Base-by-base conservation (phyloP, 306 rosid genomes). In the Purshia tridentata region DNA sequence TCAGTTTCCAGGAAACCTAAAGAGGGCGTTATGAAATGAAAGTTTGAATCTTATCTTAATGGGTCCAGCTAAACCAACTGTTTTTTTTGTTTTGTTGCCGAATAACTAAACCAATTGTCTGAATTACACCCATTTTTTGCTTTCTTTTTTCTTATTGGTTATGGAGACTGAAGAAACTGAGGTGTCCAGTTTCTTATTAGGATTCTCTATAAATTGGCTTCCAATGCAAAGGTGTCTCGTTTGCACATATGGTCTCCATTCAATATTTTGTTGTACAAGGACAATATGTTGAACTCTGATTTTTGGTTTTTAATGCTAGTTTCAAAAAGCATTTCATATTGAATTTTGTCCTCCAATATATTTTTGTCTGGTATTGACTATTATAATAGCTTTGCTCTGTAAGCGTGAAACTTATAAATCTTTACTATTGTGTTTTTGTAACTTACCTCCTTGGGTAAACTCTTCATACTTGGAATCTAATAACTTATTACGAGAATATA, bases 41-140 rank as follows among this genome's bases (percentile, higher is more conserved):
- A 22, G 9, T 42, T 70, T 48, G 9, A 70, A 54, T 74, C 13
- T 57, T 44, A 15, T 23, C 69, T 16, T 47, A 12, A 55, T 64
- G 41, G 41, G 57, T 77, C 59, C 62, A 29, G 62, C 39, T 16
- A 39, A 78, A 56, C 35, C 19, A 66, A 23, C 19, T 39, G 65
- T 49, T 9, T 65, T 5, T 55, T 37, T 15, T 8, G 19, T 18
- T 42, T 41, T 14, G 45, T 57, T 6, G 68, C n/a, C 58, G 64
- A 70, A 41, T 53, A 4, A 41, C 7, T 70, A 5, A 20, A 20
- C 9, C 70, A 37, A 39, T 37, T 63, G 53, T 40, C 37, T 22
- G 50, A 39, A 72, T 59, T 59, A 6, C 37, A 6, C 58, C 16
- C 3, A 5, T 6, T 6, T 46, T 7, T 29, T 9, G 15, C 40